Evolutionary conservation across 495 filamentous ascomycete genomes (phyloP).

Genomic region (Aspergillus biplanus): DNA sequence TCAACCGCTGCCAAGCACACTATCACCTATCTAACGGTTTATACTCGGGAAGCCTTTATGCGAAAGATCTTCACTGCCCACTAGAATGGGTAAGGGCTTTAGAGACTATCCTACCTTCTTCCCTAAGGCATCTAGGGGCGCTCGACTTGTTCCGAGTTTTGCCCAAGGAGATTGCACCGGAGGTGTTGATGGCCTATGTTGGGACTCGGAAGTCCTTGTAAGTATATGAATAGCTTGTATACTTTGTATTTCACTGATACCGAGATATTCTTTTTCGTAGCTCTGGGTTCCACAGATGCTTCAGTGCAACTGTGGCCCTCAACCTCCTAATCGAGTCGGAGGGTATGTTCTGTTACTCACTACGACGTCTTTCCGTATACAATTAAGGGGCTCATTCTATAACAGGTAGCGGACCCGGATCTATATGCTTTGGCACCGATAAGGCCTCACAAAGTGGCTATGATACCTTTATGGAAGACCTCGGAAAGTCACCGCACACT

Average conservation of each 20-base stretch:
- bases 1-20: neutral
- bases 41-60: constrained; percentile 22
- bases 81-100: constrained; percentile 20
- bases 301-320: constrained; percentile 29
- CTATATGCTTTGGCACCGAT: constrained; percentile 31
- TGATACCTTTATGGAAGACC: constrained; percentile 27
- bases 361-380: neutral
- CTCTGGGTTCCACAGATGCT: constrained; percentile 32
- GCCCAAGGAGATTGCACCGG: constrained; percentile 23
- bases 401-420: constrained; percentile 21
- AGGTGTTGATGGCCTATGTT: constrained; percentile 31
- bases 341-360: constrained; percentile 13
- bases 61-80: constrained; percentile 29
- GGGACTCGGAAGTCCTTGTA: constrained; percentile 29
- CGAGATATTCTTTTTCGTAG: constrained; percentile 6
- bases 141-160: constrained; percentile 28
- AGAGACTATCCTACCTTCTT: constrained; percentile 16
- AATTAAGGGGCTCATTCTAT: neutral
- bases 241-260: neutral
- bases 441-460: constrained; percentile 22
- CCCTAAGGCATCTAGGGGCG: constrained; percentile 24
- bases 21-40: constrained; percentile 2
- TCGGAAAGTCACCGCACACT: constrained; percentile 28
- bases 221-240: neutral
- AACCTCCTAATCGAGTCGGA: constrained; percentile 28